Evolutionary conservation across 164 flowering plant species (phyloP).

Genomic region (Nelumbo lutea): DNA sequence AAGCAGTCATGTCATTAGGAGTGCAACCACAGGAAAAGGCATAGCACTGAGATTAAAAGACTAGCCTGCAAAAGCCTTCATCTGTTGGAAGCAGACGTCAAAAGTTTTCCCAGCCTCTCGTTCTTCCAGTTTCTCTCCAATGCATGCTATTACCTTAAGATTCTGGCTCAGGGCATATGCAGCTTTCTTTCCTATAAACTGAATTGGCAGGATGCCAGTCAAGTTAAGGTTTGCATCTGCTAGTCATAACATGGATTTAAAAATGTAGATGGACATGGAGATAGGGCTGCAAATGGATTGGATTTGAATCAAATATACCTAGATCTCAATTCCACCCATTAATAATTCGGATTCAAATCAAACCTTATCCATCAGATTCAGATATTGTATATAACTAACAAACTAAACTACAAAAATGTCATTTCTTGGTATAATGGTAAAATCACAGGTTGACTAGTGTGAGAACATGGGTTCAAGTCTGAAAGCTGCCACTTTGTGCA

Average conservation of each 20-base stretch:
- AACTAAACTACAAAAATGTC: too few species aligned
- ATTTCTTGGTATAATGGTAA: too few species aligned
- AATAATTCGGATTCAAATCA: too few species aligned
- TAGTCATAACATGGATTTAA: neutral
- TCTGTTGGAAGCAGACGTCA: constrained; percentile 85
- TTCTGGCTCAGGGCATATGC: constrained; percentile 66
- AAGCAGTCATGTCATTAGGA: neutral
- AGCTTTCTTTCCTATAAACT: constrained; percentile 83
- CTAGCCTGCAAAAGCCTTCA: constrained; percentile 87
- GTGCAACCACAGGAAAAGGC: neutral
- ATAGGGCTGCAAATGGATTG: too few species aligned
- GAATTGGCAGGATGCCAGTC: constrained; percentile 9
- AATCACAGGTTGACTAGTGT: too few species aligned
- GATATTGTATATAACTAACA: too few species aligned
- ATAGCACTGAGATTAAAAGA: neutral
- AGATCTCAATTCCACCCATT: too few species aligned
- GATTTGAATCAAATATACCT: too few species aligned
- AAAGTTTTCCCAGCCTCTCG: constrained; percentile 92
- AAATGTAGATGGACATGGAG: neutral
- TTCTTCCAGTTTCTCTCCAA: constrained; percentile 61
- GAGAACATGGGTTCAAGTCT: too few species aligned
- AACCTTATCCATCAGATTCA: too few species aligned
- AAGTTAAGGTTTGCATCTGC: neutral
- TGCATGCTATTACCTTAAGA: constrained; percentile 70
- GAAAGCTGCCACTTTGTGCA: too few species aligned